phyloP scores from a whole-genome alignment of 306 rosid genomes.

The Cicer pinnatifidum region DNA sequence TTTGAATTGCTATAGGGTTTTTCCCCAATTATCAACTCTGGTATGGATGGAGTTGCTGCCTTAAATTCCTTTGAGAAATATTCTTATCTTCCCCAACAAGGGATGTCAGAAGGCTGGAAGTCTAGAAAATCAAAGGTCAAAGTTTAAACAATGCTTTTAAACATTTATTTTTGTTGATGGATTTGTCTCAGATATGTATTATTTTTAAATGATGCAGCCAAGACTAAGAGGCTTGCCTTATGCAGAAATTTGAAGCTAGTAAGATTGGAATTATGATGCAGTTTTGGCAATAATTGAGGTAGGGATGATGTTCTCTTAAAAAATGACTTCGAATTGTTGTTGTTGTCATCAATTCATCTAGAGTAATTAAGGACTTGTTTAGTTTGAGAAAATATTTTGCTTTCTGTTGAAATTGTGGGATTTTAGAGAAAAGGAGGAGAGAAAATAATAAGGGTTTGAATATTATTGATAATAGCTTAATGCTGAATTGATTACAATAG shows the following conservation, averaged over 20 bases:
- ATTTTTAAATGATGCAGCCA: conserved; percentile 55
- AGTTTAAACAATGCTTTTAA: conserved; percentile 17
- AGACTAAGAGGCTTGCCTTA: conserved; percentile 38
- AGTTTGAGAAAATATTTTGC: not conserved
- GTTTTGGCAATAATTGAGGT: conserved; percentile 35
- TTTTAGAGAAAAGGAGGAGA: too few species aligned
- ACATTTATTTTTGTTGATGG: conserved; percentile 14
- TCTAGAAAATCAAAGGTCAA: conserved; percentile 71
- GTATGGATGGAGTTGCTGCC: conserved; percentile 42
- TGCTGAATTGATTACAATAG: too few species aligned
- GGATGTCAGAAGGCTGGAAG: conserved; percentile 62
- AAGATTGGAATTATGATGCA: conserved; percentile 24
- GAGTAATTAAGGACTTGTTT: conserved; percentile 16
- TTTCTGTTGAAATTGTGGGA: too few species aligned
- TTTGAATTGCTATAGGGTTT: conserved; percentile 53
- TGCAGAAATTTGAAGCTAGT: conserved; percentile 33
- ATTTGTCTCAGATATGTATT: conserved; percentile 24
- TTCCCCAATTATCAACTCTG: conserved; percentile 46
- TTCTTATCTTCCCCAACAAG: conserved; percentile 48
- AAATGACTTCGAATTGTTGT: not conserved
- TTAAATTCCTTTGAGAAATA: conserved; percentile 62
- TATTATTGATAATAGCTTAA: too few species aligned
- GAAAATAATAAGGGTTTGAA: too few species aligned
- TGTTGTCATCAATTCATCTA: not conserved
- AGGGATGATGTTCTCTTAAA: conserved; percentile 28